These are phyloP conservation scores for Penicillium cinerascens DNA, from an alignment of 495 filamentous ascomycete genomes.

Conservation along the genomic window DNA sequence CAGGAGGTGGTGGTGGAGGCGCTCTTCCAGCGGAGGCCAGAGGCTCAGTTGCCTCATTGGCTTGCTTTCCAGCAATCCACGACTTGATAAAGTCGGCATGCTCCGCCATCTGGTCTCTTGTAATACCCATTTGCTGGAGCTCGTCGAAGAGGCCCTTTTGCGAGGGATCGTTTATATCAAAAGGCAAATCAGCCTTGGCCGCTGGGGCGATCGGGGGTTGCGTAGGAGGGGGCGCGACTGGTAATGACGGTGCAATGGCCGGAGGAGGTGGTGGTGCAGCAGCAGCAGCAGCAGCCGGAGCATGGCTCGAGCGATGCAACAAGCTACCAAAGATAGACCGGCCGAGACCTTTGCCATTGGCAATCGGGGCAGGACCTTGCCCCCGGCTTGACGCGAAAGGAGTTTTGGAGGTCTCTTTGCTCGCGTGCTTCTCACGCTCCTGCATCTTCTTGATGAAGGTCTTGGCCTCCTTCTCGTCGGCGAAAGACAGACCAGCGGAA, in stretches of 20 bases:
- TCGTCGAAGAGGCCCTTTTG: constrained; percentile 84
- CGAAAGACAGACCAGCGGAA: constrained; percentile 84
- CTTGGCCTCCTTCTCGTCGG: constrained; percentile 94
- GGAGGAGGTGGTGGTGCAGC: constrained; percentile 33
- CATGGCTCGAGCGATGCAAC: constrained; percentile 66
- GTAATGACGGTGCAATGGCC: constrained; percentile 48
- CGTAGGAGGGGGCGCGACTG: constrained; percentile 44
- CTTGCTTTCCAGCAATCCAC: constrained; percentile 81
- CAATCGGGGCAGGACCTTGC: constrained; percentile 42
- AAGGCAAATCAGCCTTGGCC: constrained; percentile 53
- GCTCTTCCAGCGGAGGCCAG: constrained; percentile 39
- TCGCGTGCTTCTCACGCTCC: constrained; percentile 88
- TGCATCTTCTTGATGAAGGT: constrained; percentile 93
- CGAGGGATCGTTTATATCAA: constrained; percentile 79
- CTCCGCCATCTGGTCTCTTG: constrained; percentile 85
- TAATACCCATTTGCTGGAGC: constrained; percentile 80
- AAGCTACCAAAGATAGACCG: constrained; percentile 63
- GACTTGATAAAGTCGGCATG: constrained; percentile 93
- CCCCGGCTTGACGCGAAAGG: constrained; percentile 64
- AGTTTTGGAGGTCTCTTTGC: constrained; percentile 74
- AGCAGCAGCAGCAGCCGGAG: constrained; percentile 49
- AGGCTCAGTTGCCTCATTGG: constrained; percentile 38
- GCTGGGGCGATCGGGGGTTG: constrained; percentile 27
- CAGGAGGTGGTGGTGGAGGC: constrained; percentile 56
- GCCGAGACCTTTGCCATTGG: constrained; percentile 47